Evolutionary conservation across 2,329 filamentous ascomycete species (phyloP).

Genomic region (Alternaria triticimaculans): DNA sequence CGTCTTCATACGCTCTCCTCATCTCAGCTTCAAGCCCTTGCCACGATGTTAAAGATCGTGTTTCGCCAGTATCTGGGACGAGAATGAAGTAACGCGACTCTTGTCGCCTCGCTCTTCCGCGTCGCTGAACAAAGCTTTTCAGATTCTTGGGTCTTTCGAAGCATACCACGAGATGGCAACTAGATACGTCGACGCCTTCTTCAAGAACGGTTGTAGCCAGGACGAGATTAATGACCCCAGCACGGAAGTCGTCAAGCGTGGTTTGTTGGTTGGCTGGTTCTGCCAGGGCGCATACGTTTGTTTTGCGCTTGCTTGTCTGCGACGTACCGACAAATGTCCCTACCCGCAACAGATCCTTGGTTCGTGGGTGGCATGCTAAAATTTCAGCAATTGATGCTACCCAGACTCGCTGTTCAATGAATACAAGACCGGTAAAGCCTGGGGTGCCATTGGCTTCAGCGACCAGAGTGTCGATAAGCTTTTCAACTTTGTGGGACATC

Average conservation of each 20-base stretch:
- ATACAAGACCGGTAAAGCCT: conserved; percentile 53
- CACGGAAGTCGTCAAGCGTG: conserved; percentile 62
- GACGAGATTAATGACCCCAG: conserved; percentile 63
- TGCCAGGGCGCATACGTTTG: conserved; percentile 58
- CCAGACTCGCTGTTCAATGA: conserved; percentile 55
- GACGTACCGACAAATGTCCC: conserved; percentile 63
- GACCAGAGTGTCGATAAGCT: conserved; percentile 46
- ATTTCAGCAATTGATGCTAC: conserved; percentile 52
- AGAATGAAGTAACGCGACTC: conserved; percentile 64
- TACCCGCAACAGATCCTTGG: conserved; percentile 45
- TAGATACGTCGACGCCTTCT: conserved; percentile 68
- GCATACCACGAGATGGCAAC: conserved; percentile 69
- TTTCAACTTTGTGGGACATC: conserved; percentile 46
- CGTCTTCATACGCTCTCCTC: conserved; percentile 71
- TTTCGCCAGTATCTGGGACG: conserved; percentile 44
- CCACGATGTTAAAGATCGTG: conserved; percentile 61
- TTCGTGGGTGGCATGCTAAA: conserved; percentile 40
- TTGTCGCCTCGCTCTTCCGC: conserved; percentile 66
- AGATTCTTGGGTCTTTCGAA: conserved; percentile 68
- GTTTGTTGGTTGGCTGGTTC: conserved; percentile 56
- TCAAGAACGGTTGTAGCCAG: conserved; percentile 65
- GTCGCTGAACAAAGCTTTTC: conserved; percentile 69
- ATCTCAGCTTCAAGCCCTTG: conserved; percentile 73
- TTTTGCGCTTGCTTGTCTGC: conserved; percentile 50
- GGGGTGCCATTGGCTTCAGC: conserved; percentile 34